Conservation (phyloP, 108 stramenopile genomes). For the Skeletonema menzelii region DNA sequence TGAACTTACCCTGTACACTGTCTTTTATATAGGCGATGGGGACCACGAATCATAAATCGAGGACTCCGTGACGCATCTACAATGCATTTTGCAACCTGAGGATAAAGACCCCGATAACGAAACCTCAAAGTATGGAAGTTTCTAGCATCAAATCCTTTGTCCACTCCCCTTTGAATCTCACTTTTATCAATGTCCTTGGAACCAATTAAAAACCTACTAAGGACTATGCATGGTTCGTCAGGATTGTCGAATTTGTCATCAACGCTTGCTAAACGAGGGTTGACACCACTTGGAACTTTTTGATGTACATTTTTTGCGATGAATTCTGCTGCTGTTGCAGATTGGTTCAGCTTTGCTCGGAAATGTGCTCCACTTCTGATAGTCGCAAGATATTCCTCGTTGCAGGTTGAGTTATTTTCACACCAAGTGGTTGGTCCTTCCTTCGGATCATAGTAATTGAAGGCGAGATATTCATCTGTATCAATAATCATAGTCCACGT, state of each 20-base stretch:
- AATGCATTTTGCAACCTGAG: constrained; percentile 2
- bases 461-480: constrained; percentile 64
- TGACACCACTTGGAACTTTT: too few species aligned
- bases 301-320: not conserved
- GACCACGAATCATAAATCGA: not conserved
- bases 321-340: constrained; percentile 11
- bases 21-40: not conserved
- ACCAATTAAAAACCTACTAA: not conserved
- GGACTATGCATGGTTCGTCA: not conserved
- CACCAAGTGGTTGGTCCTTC: constrained; percentile 8
- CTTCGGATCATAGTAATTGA: constrained; percentile 21
- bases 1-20: not conserved
- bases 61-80: constrained; percentile 4
- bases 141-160: not conserved
- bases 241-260: constrained; percentile 3
- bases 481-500: constrained; percentile 60
- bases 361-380: not conserved
- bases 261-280: too few species aligned
- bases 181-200: not conserved
- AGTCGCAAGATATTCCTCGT: not conserved
- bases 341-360: not conserved
- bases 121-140: constrained; percentile 6
- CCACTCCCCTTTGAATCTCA: constrained; percentile 1
- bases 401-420: not conserved
- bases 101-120: not conserved